Conservation (phyloP, 73 alveolate species). For the Breviolum minutum region DNA sequence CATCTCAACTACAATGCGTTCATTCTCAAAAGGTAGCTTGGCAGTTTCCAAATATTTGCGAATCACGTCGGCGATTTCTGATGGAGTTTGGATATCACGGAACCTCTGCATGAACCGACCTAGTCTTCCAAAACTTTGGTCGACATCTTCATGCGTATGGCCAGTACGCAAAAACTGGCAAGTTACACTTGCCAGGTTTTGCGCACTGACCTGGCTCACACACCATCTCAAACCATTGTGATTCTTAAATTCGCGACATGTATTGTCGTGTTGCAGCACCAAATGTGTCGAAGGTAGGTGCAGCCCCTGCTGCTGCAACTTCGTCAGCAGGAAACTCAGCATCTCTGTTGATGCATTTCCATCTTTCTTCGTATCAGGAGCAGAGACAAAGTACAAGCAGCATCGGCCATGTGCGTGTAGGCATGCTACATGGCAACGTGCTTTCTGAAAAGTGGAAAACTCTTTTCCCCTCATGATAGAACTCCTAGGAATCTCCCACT, state of each 20-base stretch:
- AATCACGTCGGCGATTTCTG: not conserved
- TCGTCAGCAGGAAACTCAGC: not conserved
- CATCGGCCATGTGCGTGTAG: not conserved
- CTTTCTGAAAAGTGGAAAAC: not conserved
- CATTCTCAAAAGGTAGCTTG: conserved; percentile 4
- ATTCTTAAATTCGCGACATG: not conserved
- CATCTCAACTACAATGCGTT: not conserved
- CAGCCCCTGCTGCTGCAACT: not conserved
- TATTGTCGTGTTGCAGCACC: not conserved
- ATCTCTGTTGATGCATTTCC: conserved; percentile 13
- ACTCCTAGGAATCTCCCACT: not conserved
- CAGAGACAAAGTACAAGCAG: not conserved
- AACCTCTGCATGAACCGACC: not conserved
- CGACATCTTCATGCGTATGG: not conserved
- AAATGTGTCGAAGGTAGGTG: not conserved
- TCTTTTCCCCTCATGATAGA: not conserved
- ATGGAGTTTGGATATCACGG: not conserved
- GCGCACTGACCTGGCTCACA: not conserved
- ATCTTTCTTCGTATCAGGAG: not conserved
- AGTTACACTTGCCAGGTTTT: not conserved
- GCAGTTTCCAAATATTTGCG: not conserved
- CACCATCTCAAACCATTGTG: conserved; percentile 10
- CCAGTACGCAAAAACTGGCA: not conserved
- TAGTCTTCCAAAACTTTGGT: not conserved
- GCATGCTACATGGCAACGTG: not conserved